phyloP scores from a whole-genome alignment of 1,284 basidiomycete genomes.

The Vanrija humicola region DNA sequence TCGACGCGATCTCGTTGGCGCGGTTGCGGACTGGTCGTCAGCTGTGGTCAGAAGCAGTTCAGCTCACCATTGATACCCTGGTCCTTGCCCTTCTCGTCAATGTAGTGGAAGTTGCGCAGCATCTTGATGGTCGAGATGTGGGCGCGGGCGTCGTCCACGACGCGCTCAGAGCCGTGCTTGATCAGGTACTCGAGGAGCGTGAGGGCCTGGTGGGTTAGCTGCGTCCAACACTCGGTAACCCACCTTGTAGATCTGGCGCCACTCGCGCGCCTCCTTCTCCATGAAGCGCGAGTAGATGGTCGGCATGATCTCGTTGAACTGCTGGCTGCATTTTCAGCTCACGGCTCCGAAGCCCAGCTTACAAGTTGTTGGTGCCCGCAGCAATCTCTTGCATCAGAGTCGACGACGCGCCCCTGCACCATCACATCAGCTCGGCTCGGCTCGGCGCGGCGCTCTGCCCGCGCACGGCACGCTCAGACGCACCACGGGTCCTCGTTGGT shows the following conservation, averaged over 20 bases:
- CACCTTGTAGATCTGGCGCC: constrained; percentile 99
- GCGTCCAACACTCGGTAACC: background rate
- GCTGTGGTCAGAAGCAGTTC: background rate
- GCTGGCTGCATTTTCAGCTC: constrained; percentile 60
- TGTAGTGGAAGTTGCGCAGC: constrained; percentile 96
- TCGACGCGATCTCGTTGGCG: constrained; percentile 81
- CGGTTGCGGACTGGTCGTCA: constrained; percentile 48
- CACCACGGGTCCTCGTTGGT: constrained; percentile 98
- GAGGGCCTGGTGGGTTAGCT: constrained; percentile 59
- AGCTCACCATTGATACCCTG: constrained; percentile 90
- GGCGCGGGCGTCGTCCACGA: constrained; percentile 93
- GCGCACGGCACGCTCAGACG: constrained; percentile 24
- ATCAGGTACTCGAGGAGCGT: constrained; percentile 92
- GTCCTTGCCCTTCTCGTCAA: constrained; percentile 98
- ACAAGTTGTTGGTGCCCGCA: constrained; percentile 41
- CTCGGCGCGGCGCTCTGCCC: background rate
- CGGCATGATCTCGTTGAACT: constrained; percentile 99
- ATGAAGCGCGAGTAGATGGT: constrained; percentile 90
- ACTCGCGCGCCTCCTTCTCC: constrained; percentile 98
- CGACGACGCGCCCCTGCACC: constrained; percentile 86
- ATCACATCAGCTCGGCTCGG: background rate
- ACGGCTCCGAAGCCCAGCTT: background rate
- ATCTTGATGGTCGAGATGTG: constrained; percentile 96
- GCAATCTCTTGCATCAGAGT: constrained; percentile 99
- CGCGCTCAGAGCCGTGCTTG: constrained; percentile 97